Base-by-base conservation (phyloP, 2,329 filamentous ascomycete genomes). In the Cadophora malorum region DNA sequence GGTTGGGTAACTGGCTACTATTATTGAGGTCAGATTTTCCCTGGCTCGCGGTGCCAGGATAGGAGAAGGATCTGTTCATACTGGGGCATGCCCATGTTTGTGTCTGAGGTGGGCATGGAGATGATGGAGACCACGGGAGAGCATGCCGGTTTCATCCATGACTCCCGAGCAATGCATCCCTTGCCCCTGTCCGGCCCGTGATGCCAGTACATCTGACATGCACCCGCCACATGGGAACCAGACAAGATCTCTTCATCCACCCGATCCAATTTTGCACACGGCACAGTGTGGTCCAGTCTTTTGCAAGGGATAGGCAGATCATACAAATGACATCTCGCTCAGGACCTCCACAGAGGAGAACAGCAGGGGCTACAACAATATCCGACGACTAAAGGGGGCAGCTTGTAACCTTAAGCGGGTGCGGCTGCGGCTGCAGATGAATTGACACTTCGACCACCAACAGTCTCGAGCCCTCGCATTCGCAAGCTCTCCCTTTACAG, bases 261-360 rank as follows among this genome's bases (percentile, higher is more conserved):
- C 56, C 56, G 64, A 61, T 61, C 49, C 50, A 66, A 61, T 53
- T 61, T 52, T 66, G 64, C 56, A 41, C 64, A 47, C 64, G 64
- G 64, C 64, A 66, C 53, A 55, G 45, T 53, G 21, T 25, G 33
- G 61, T 55, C 49, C 23, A 19, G 12, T 49, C 8, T 38, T 25
- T 55, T 16, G 49, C 47, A 52, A 38, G 45, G 56, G 12, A n/a
- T 25, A 31, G 47, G 64, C 31, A 52, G 64, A 66, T 66, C 64
- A 53, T 52, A 61, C 45, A 63, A 50, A 47, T 61, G 38, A 25
- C 58, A 61, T 33, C 41, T 21, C 14, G 19, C 33, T 10, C 31
- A 58, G 55, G 55, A 41, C 55, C 31, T 58, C 55, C 55, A 35
- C 55, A 45, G 56, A 41, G 33, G 56, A 7, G 56, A 25, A 28